Percentiles rank a stretch among this genome's conserved stretches.
These are phyloP conservation scores for Dipteronia sinensis DNA, from an alignment of 345 rosid genomes.

Conservation along the genomic window DNA sequence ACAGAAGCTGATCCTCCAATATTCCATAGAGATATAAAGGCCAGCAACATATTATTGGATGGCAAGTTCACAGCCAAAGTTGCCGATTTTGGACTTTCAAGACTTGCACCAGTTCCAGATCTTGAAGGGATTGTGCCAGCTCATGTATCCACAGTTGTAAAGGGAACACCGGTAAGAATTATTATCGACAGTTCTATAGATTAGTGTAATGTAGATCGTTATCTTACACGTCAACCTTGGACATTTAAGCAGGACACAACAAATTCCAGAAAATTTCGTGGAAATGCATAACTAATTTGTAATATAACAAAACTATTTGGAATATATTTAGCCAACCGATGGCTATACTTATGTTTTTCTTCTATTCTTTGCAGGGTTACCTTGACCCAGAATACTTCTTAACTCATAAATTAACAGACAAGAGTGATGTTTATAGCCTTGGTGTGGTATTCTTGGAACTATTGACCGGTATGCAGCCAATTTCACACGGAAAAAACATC, in stretches of 20 bases:
- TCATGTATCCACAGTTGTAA: constrained; percentile 87
- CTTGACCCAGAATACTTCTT: constrained; percentile 96
- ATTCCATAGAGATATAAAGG: constrained; percentile 93
- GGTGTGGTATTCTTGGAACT: constrained; percentile 95
- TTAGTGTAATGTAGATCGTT: neutral
- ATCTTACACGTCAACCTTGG: constrained; percentile 6
- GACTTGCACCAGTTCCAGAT: constrained; percentile 86
- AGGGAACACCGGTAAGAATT: constrained; percentile 84
- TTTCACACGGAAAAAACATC: constrained; percentile 91
- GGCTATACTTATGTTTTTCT: constrained; percentile 4
- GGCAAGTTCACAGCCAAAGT: constrained; percentile 78
- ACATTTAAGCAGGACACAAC: neutral
- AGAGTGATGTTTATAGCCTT: constrained; percentile 95
- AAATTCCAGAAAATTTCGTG: neutral
- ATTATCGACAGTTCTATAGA: neutral
- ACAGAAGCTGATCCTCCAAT: constrained; percentile 96
- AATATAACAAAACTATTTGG: neutral
- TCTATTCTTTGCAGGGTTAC: constrained; percentile 69
- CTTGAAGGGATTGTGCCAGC: constrained; percentile 64
- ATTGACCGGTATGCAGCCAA: constrained; percentile 91
- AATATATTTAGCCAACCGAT: neutral
- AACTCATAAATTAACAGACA: constrained; percentile 91
- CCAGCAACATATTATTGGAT: constrained; percentile 85
- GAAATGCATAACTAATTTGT: neutral
- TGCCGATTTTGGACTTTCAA: constrained; percentile 94